Conservation (phyloP, 495 filamentous ascomycete species). For the Alectoria sarmentosa region DNA sequence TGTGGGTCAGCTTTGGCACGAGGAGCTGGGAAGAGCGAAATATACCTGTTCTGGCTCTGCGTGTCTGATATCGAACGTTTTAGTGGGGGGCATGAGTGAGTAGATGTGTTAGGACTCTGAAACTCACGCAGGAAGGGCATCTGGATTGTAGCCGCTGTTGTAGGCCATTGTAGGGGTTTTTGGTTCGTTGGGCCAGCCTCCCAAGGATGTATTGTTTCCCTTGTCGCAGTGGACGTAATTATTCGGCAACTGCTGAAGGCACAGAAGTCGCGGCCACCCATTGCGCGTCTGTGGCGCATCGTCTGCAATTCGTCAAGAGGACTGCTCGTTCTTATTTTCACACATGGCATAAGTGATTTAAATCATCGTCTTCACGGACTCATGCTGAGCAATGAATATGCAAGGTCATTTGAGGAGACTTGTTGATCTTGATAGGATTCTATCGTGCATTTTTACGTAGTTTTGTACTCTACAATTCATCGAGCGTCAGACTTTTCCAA, state of each 20-base stretch:
- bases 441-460: neutral
- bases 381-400: neutral
- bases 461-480: neutral
- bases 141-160: conserved; percentile 88
- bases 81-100: neutral
- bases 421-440: neutral
- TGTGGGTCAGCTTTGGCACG: neutral
- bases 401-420: neutral
- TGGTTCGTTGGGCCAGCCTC: neutral
- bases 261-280: neutral
- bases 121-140: conserved; percentile 90
- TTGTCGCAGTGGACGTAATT: neutral
- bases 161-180: conserved; percentile 64
- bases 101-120: neutral
- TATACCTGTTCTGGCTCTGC: conserved; percentile 89
- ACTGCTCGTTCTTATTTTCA: neutral
- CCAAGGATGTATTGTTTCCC: neutral
- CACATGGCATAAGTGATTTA: neutral
- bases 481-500: neutral
- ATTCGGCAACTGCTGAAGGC: neutral
- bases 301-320: neutral
- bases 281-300: neutral
- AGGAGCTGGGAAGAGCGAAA: conserved; percentile 1
- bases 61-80: conserved; percentile 50
- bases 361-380: neutral